Percentiles rank a stretch among this genome's conserved stretches.
Conservation (phyloP, 331 rosid species). For the Dryas integrifolia region DNA sequence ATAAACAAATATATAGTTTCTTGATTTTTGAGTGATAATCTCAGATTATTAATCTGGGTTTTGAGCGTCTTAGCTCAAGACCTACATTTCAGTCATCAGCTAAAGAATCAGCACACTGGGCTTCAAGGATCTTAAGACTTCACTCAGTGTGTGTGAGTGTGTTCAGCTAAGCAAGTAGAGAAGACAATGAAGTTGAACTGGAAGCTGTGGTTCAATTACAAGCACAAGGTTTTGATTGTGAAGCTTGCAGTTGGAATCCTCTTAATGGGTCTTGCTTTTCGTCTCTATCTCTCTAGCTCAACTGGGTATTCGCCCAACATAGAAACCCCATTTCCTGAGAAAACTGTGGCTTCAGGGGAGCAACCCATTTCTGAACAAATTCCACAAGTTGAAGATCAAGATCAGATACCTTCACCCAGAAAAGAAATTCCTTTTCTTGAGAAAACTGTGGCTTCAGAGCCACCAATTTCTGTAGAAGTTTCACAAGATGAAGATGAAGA, state of each 20-base stretch:
- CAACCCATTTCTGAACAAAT: slow-evolving; percentile 21
- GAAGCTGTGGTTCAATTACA: slow-evolving; percentile 39
- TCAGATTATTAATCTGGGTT: not conserved
- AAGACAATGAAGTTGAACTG: slow-evolving; percentile 53
- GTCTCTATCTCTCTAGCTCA: slow-evolving; percentile 52
- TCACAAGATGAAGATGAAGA: slow-evolving; percentile 29
- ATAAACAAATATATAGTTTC: not conserved
- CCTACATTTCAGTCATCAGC: slow-evolving; percentile 8
- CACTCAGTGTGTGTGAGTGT: not conserved
- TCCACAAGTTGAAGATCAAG: slow-evolving; percentile 34
- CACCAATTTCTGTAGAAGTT: slow-evolving; percentile 24
- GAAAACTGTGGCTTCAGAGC: slow-evolving; percentile 24
- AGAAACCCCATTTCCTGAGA: slow-evolving; percentile 51
- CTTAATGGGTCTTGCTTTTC: slow-evolving; percentile 57
- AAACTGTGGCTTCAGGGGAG: slow-evolving; percentile 23
- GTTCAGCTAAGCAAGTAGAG: slow-evolving; percentile 14
- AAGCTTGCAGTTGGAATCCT: slow-evolving; percentile 51
- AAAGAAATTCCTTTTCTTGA: slow-evolving; percentile 44
- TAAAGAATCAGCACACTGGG: not conserved
- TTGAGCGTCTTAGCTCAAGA: not conserved
- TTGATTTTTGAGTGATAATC: not conserved
- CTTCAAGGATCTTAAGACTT: slow-evolving; percentile 17
- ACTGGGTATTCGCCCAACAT: slow-evolving; percentile 40
- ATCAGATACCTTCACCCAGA: slow-evolving; percentile 12
- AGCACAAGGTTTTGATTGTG: slow-evolving; percentile 42